These are phyloP conservation scores for Hericium rajendrae DNA, from an alignment of 768 basidiomycete genomes.

Conservation along the genomic window DNA sequence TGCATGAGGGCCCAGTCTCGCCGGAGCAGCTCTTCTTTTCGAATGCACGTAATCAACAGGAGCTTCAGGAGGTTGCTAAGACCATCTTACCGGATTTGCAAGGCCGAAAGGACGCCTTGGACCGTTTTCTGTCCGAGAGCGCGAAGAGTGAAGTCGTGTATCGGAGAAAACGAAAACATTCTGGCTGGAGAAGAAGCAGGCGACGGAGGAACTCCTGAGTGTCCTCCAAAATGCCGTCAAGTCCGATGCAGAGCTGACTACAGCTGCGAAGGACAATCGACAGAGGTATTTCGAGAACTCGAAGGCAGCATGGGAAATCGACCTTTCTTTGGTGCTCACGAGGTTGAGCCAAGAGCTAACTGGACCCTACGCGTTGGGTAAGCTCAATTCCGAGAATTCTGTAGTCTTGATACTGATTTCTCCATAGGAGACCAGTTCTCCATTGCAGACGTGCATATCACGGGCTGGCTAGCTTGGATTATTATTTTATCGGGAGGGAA, in stretches of 20 bases:
- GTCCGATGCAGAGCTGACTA: conserved; percentile 28
- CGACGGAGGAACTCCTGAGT: conserved; percentile 32
- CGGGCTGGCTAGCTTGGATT: conserved; percentile 62
- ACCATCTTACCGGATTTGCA: conserved; percentile 32
- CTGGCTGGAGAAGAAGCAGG: conserved; percentile 48
- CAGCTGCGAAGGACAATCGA: conserved; percentile 30
- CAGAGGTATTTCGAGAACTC: conserved; percentile 42
- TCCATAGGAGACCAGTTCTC: conserved; percentile 73
- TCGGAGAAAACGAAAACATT: conserved; percentile 54
- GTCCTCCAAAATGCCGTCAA: conserved; percentile 38
- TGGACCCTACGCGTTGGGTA: conserved; percentile 59
- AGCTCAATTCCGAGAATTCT: conserved; percentile 11
- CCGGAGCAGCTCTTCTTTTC: conserved; percentile 51
- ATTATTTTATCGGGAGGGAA: conserved; percentile 48
- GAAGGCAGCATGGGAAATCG: conserved; percentile 42
- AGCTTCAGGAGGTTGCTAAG: conserved; percentile 40
- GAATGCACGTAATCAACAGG: conserved; percentile 48
- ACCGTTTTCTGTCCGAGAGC: conserved; percentile 40
- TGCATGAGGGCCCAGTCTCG: conserved; percentile 55
- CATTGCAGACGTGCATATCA: conserved; percentile 72
- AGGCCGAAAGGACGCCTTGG: conserved; percentile 41
- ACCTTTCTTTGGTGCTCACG: conserved; percentile 35
- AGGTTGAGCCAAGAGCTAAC: conserved; percentile 47
- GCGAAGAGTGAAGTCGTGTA: conserved; percentile 36
- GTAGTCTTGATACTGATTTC: neutral